These are phyloP conservation scores for Ceriops zippeliana DNA, from an alignment of 345 rosid genomes.

Conservation along the genomic window DNA sequence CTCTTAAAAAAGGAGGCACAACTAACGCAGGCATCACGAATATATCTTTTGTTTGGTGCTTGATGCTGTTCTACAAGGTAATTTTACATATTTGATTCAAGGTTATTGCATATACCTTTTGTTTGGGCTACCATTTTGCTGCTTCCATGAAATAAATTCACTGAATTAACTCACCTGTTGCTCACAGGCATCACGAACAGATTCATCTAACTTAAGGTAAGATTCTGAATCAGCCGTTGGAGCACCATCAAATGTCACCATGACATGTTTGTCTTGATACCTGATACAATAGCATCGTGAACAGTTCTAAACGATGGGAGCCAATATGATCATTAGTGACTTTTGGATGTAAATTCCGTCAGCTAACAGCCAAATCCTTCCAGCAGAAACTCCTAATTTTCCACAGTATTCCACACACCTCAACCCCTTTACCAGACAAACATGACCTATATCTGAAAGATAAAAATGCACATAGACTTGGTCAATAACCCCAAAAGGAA, in stretches of 20 bases:
- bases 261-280: slow-evolving; percentile 69
- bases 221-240: slow-evolving; percentile 83
- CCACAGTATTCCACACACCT: not conserved
- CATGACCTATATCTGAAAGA: too few relatives aligned
- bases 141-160: not conserved
- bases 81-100: too few relatives aligned
- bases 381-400: not conserved
- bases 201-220: slow-evolving; percentile 61
- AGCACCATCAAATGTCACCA: slow-evolving; percentile 73
- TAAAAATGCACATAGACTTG: too few relatives aligned
- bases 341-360: not conserved
- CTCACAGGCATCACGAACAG: slow-evolving; percentile 76
- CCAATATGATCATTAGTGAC: not conserved
- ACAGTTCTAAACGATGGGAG: slow-evolving; percentile 13
- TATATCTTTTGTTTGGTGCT: too few relatives aligned
- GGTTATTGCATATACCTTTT: too few relatives aligned
- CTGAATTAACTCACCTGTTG: slow-evolving; percentile 54
- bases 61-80: too few relatives aligned
- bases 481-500: too few relatives aligned
- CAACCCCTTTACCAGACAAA: too few relatives aligned
- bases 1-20: not conserved
- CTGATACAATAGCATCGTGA: slow-evolving; percentile 34
- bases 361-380: not conserved
- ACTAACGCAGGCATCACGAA: not conserved
- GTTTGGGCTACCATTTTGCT: not conserved